phyloP scores from a whole-genome alignment of 108 stramenopile species.

The Fistulifera pelliculosa region DNA sequence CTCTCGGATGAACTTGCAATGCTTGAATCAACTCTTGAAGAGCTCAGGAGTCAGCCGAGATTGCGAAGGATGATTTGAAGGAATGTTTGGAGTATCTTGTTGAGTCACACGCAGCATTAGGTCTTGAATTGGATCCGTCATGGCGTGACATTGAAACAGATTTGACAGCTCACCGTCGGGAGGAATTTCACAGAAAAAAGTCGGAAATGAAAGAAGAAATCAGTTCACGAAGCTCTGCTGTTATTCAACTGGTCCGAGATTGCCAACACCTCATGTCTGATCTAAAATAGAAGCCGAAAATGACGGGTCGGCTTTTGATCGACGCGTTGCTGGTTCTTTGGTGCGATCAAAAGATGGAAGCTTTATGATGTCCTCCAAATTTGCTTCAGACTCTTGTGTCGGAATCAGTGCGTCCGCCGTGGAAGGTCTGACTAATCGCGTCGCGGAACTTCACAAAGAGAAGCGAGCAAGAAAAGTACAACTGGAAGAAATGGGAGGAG shows the following conservation, averaged over 20 bases:
- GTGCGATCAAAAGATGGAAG: slow-evolving; percentile 43
- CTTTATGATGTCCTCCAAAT: slow-evolving; percentile 63
- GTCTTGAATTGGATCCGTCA: slow-evolving; percentile 31
- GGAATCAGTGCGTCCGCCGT: slow-evolving; percentile 74
- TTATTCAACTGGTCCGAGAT: slow-evolving; percentile 63
- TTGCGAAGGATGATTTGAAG: slow-evolving; percentile 41
- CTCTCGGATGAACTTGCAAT: slow-evolving; percentile 58
- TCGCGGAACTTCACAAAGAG: slow-evolving; percentile 69
- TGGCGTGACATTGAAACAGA: slow-evolving; percentile 62
- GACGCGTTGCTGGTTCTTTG: slow-evolving; percentile 46
- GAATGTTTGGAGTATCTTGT: slow-evolving; percentile 36
- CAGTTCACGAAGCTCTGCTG: slow-evolving; percentile 41
- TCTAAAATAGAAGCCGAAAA: slow-evolving; percentile 51
- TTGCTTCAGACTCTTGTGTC: slow-evolving; percentile 56
- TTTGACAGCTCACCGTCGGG: slow-evolving; percentile 41
- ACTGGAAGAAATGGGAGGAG: slow-evolving; percentile 79
- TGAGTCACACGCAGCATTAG: slow-evolving; percentile 55
- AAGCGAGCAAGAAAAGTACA: slow-evolving; percentile 51
- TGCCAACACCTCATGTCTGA: slow-evolving; percentile 74
- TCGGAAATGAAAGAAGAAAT: slow-evolving; percentile 63
- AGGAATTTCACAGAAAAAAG: slow-evolving; percentile 53
- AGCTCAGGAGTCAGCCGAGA: slow-evolving; percentile 25
- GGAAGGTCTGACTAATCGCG: slow-evolving; percentile 58
- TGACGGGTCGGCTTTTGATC: slow-evolving; percentile 27
- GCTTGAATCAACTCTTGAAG: slow-evolving; percentile 48